Evolutionary conservation across 257 asterid genomes (phyloP).

Genomic region (Solanum virginianum): DNA sequence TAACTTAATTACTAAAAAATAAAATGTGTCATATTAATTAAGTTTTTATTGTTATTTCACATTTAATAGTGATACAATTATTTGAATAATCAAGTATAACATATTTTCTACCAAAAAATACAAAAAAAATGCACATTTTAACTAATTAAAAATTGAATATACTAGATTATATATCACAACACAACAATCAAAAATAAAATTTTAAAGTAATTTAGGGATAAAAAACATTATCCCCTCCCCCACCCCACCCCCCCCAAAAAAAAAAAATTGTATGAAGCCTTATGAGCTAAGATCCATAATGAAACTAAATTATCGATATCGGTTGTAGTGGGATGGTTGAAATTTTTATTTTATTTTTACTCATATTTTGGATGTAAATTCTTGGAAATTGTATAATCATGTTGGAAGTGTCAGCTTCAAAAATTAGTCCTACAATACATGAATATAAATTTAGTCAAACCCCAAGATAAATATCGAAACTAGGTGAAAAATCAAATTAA

Average conservation of each 20-base stretch:
- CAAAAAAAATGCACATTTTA: not conserved
- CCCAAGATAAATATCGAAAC: accelerated
- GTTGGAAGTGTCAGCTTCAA: accelerated
- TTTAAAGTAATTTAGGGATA: not conserved
- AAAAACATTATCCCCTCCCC: not conserved
- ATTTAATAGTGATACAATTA: not conserved
- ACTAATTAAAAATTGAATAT: not conserved
- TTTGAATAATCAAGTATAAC: not conserved
- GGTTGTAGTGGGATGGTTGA: accelerated
- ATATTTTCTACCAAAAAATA: not conserved
- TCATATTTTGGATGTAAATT: accelerated
- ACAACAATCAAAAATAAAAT: not conserved
- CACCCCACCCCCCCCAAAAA: not conserved
- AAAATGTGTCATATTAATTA: not conserved
- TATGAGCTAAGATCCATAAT: not conserved
- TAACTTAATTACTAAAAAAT: not conserved
- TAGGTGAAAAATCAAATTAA: not conserved
- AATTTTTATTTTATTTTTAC: not conserved
- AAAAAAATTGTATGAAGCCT: not conserved
- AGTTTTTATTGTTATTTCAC: too few species aligned
- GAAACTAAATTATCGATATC: not conserved
- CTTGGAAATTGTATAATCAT: not conserved
- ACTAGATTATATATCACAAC: not conserved
- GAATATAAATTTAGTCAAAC: not conserved
- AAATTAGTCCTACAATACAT: accelerated